Percentiles rank a stretch among this genome's conserved stretches.
These are phyloP conservation scores for Nitzschia sp. DNA, from an alignment of 108 stramenopile genomes.

Conservation along the genomic window DNA sequence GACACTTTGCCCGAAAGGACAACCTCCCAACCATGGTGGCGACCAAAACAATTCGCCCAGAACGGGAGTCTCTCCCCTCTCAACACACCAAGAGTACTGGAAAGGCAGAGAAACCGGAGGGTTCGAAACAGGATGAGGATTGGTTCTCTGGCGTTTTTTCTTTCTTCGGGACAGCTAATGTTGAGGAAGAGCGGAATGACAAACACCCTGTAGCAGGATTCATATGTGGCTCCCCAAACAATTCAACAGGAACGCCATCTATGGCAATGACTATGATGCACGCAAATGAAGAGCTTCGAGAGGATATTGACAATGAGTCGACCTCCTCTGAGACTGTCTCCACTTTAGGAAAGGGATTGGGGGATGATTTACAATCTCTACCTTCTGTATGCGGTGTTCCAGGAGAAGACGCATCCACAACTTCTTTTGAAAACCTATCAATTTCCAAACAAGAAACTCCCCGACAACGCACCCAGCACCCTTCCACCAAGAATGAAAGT, in stretches of 20 bases:
- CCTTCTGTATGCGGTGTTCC: conserved; percentile 30
- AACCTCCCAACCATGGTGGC: no score
- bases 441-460: conserved; percentile 8
- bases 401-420: conserved; percentile 25
- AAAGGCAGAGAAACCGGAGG: no score
- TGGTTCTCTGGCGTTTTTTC: conserved; percentile 38
- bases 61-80: no score
- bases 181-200: conserved; percentile 29
- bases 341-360: conserved; percentile 34
- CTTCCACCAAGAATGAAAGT: conserved; percentile 16
- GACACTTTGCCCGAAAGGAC: no score
- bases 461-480: neutral
- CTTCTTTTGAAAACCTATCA: conserved; percentile 15
- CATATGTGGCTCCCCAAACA: neutral
- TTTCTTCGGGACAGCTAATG: conserved; percentile 18
- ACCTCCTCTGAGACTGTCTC: conserved; percentile 18
- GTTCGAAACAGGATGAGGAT: neutral
- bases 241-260: neutral
- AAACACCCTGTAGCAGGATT: conserved; percentile 7
- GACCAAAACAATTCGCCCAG: no score
- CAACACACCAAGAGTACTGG: no score
- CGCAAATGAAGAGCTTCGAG: conserved; percentile 20
- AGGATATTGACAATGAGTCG: conserved; percentile 37
- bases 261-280: conserved; percentile 4
- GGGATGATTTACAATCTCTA: conserved; percentile 33